Evolutionary conservation across 2,329 filamentous ascomycete species (phyloP).

Genomic region (Beauveria medogensis): DNA sequence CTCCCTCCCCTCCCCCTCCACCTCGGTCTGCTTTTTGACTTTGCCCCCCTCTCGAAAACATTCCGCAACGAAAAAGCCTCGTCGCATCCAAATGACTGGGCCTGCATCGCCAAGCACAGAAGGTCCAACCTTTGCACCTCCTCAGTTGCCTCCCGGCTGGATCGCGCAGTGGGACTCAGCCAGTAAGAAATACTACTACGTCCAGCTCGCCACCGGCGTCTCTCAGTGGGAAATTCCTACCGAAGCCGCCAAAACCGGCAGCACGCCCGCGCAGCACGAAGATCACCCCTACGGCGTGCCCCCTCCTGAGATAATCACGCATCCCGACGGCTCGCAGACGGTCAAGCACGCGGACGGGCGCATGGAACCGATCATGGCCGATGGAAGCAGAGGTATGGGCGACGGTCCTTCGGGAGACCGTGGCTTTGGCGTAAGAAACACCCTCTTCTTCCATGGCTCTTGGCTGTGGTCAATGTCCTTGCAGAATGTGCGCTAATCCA

Average conservation of each 20-base stretch:
- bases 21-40: neutral
- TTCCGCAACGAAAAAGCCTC: slow-evolving; percentile 11
- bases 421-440: slow-evolving; percentile 53
- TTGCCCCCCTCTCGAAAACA: slow-evolving; percentile 10
- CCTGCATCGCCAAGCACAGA: slow-evolving; percentile 50
- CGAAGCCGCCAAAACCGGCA: slow-evolving; percentile 52
- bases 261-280: slow-evolving; percentile 44
- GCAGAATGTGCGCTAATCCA: neutral
- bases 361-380: slow-evolving; percentile 50
- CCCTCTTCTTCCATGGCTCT: slow-evolving; percentile 9
- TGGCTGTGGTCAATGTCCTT: neutral
- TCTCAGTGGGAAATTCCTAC: slow-evolving; percentile 70
- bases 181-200: slow-evolving; percentile 61
- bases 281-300: slow-evolving; percentile 58
- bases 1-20: slow-evolving; percentile 12
- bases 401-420: slow-evolving; percentile 50
- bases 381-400: slow-evolving; percentile 40
- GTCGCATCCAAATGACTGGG: slow-evolving; percentile 43
- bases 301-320: slow-evolving; percentile 49
- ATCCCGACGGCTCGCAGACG: slow-evolving; percentile 55
- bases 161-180: slow-evolving; percentile 61
- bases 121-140: slow-evolving; percentile 52
- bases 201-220: slow-evolving; percentile 62
- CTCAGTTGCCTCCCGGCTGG: slow-evolving; percentile 56
- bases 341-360: slow-evolving; percentile 52